Evolutionary conservation across 2,329 filamentous ascomycete genomes (phyloP).

Genomic region (Chalaropsis ovoidea): DNA sequence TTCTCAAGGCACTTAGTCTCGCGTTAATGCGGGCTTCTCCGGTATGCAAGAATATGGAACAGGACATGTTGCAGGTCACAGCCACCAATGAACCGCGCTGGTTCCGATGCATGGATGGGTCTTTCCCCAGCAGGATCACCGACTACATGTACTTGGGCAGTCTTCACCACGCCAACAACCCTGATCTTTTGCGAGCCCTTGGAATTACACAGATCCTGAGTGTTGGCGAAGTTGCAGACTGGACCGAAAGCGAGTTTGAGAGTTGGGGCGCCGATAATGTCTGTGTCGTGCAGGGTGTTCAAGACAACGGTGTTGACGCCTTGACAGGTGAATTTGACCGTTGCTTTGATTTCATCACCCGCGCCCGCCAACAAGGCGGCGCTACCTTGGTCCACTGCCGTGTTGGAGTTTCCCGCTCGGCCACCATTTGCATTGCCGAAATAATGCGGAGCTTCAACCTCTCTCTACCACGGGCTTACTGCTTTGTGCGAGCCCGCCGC

Average conservation of each 20-base stretch:
- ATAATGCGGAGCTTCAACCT: constrained; percentile 76
- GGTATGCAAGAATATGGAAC: constrained; percentile 30
- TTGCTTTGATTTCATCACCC: constrained; percentile 84
- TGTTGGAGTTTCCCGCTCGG: constrained; percentile 88
- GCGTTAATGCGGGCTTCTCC: constrained; percentile 67
- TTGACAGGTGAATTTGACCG: constrained; percentile 74
- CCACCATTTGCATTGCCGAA: constrained; percentile 97
- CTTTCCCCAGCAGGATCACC: constrained; percentile 75
- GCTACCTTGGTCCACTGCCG: constrained; percentile 93
- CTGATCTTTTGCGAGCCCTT: constrained; percentile 64
- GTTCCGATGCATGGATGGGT: constrained; percentile 78
- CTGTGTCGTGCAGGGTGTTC: constrained; percentile 71
- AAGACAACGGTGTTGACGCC: constrained; percentile 94
- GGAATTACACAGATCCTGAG: constrained; percentile 84
- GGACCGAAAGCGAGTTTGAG: constrained; percentile 60
- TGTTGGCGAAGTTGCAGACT: constrained; percentile 78
- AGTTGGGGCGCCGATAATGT: constrained; percentile 70
- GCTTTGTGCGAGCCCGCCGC: constrained; percentile 82
- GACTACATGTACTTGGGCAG: constrained; percentile 97
- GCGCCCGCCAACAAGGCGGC: constrained; percentile 62
- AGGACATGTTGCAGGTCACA: constrained; percentile 25
- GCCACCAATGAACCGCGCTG: constrained; percentile 60
- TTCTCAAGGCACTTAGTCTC: constrained; percentile 66
- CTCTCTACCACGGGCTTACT: constrained; percentile 87
- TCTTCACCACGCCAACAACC: constrained; percentile 86